These are phyloP conservation scores for Fusarium sp. DNA, from an alignment of 2,329 filamentous ascomycete species.

Conservation along the genomic window DNA sequence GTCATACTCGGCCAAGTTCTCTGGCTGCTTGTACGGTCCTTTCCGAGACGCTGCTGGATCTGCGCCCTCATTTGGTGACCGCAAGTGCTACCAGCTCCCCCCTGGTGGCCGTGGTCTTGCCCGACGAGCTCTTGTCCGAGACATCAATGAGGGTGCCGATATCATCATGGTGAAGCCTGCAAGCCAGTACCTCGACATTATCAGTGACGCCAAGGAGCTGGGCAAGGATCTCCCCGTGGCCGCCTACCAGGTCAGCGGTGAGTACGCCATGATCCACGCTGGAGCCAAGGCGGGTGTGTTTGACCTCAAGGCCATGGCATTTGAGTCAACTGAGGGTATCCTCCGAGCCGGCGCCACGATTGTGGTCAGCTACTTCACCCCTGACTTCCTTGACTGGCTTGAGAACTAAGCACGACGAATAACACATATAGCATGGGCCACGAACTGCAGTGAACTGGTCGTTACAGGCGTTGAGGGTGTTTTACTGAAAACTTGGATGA, in stretches of 20 bases:
- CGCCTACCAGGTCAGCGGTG: conserved; percentile 96
- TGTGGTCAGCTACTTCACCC: conserved; percentile 93
- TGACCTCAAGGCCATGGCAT: conserved; percentile 92
- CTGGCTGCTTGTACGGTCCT: conserved; percentile 93
- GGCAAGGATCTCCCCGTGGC: conserved; percentile 92
- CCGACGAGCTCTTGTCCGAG: conserved; percentile 87
- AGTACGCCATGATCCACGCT: conserved; percentile 98
- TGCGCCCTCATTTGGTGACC: conserved; percentile 89
- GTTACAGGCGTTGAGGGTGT: conserved; percentile 22
- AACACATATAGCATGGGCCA: conserved; percentile 10
- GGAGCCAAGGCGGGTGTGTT: conserved; percentile 97
- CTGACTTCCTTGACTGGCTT: conserved; percentile 78
- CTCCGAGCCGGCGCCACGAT: conserved; percentile 93
- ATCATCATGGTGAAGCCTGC: conserved; percentile 99
- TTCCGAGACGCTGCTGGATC: conserved; percentile 98
- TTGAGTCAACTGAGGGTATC: conserved; percentile 94
- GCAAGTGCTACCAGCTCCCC: conserved; percentile 96
- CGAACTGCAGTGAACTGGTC: background rate
- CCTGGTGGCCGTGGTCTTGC: conserved; percentile 92
- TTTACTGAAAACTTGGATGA: conserved; percentile 19
- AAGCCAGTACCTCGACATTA: conserved; percentile 95
- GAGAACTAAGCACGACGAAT: conserved; percentile 55
- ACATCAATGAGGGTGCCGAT: conserved; percentile 94
- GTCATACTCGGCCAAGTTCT: conserved; percentile 99
- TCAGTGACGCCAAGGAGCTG: conserved; percentile 95